Conservation (phyloP, 257 asterid genomes). For the Ilex aquifolium region DNA sequence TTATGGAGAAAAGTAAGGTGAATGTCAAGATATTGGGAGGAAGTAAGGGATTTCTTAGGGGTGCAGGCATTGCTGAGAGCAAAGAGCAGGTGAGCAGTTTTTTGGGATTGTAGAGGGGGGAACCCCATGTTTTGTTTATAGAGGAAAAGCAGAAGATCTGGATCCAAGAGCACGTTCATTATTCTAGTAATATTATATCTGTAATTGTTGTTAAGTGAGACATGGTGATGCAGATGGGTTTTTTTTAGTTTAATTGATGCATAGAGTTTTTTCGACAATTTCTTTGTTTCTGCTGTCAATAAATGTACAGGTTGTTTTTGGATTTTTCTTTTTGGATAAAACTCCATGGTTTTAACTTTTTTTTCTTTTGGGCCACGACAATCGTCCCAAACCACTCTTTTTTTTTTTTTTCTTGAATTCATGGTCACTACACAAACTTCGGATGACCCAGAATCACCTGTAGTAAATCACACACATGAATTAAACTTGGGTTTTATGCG, state of each 20-base stretch:
- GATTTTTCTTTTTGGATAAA: slow-evolving; percentile 23
- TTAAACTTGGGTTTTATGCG: too few relatives aligned
- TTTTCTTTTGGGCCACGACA: neutral
- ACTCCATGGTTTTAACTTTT: neutral
- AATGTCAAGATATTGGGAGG: slow-evolving; percentile 11
- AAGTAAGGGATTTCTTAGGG: slow-evolving; percentile 26
- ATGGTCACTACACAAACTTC: too few relatives aligned
- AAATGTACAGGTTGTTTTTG: slow-evolving; percentile 24
- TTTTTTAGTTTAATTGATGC: slow-evolving; percentile 10
- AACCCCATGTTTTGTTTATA: slow-evolving; percentile 80
- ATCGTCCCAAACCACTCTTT: neutral
- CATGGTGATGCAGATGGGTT: slow-evolving; percentile 45
- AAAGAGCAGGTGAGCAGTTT: slow-evolving; percentile 25
- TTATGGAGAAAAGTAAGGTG: slow-evolving; percentile 16
- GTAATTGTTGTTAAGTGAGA: slow-evolving; percentile 21
- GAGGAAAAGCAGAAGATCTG: slow-evolving; percentile 61
- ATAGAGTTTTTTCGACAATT: slow-evolving; percentile 2
- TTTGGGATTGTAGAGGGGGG: slow-evolving; percentile 62
- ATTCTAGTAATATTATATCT: slow-evolving; percentile 43
- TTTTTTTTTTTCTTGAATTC: too few relatives aligned
- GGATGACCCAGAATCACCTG: too few relatives aligned
- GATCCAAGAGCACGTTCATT: slow-evolving; percentile 65
- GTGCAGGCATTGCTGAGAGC: slow-evolving; percentile 61
- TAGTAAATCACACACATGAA: too few relatives aligned
- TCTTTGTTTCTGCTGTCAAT: slow-evolving; percentile 25